Conservation (phyloP, 1,284 basidiomycete species). For the Melampsora americana region DNA sequence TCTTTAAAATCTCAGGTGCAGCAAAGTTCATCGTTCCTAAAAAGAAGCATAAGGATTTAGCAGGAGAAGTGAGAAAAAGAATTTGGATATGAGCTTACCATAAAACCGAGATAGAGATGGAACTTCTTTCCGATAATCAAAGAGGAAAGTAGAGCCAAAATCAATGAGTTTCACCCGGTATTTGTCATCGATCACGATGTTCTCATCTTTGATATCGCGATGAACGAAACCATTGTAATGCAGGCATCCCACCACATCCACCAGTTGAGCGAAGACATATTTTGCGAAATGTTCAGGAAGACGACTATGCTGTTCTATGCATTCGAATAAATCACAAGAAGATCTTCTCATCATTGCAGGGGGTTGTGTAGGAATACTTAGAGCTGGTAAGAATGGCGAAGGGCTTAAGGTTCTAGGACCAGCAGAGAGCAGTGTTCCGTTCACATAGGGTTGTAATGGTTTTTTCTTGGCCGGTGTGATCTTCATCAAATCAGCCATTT, state of each 20-base stretch:
- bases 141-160: constrained; percentile 52
- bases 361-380: constrained; percentile 15
- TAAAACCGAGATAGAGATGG: constrained; percentile 26
- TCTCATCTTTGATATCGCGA: constrained; percentile 55
- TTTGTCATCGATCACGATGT: constrained; percentile 51
- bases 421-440: neutral
- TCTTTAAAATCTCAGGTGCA: constrained; percentile 51
- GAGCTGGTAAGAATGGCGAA: constrained; percentile 11
- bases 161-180: constrained; percentile 53
- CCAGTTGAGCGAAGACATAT: constrained; percentile 54
- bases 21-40: constrained; percentile 53
- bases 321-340: constrained; percentile 52
- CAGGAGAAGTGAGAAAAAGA: neutral
- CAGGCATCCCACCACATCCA: constrained; percentile 52
- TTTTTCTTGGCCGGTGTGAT: constrained; percentile 1
- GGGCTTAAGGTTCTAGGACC: neutral
- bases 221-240: constrained; percentile 52
- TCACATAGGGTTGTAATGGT: neutral
- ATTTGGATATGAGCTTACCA: neutral
- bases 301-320: constrained; percentile 52
- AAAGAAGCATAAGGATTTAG: constrained; percentile 48
- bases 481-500: neutral
- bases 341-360: constrained; percentile 50
- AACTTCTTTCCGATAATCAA: constrained; percentile 49
- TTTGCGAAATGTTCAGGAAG: constrained; percentile 51